Evolutionary conservation across 768 basidiomycete genomes (phyloP), one percentile per base, ranked within the genome.

Genomic region (Russula griseocarnosa): DNA sequence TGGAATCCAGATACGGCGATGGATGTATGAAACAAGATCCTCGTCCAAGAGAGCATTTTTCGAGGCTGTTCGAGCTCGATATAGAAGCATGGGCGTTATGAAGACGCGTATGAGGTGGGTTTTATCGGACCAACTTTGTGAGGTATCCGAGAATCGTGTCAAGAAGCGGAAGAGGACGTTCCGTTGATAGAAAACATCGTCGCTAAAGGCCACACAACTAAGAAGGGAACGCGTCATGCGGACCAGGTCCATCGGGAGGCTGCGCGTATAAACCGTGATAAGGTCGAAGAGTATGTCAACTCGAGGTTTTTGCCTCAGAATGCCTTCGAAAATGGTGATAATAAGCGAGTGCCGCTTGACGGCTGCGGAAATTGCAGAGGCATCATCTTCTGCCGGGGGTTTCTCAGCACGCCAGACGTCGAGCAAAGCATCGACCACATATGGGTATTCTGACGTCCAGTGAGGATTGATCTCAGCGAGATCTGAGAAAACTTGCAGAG

Each of bases 251-350:
- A 94, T 84, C 5, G 90, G 86, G 11, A 91, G 81, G 64, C 86
- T 83, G 67, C 88, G 86, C 28, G 87, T 86, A 76, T 87, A 98
- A 53, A 94, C 76, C 13, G 86, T 84, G 54, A 92, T 85, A 42
- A 97, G 78, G 61, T 95, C 93, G 73, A 97, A 97, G 11, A 98
- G 76, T 8, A 99, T 77, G 70, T 96, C 92, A 53, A 97, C 83
- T 51, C 92, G 88, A 49, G 86, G 84, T n/a, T 83, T 80, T 58
- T 83, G 80, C 67, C 86, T 79, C 52, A 93, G 78, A 0, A 84
- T 83, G 58, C 83, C 82, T 67, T 86, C 84, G 75, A 98, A 94
- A 65, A 98, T 85, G 6, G 84, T 80, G 46, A 93, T 75, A 69
- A 94, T 80, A 54, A 92, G 74, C 6, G 81, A 78, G 67, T 88